These are phyloP conservation scores for Lentinula novae-zelandiae DNA, from an alignment of 1,284 basidiomycete genomes.

Conservation along the genomic window DNA sequence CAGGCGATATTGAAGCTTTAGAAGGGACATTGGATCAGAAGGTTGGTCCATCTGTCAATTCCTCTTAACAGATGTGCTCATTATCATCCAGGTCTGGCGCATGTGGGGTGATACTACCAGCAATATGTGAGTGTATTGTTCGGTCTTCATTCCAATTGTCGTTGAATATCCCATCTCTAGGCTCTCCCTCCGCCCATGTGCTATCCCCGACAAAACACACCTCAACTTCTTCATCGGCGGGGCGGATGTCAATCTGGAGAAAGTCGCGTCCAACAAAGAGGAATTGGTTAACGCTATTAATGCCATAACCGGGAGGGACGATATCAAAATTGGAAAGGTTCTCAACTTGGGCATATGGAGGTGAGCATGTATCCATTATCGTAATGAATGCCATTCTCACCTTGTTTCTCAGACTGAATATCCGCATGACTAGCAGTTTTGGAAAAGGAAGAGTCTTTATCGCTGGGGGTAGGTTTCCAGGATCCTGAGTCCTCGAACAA, in stretches of 20 bases:
- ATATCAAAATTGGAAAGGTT: conserved; percentile 12
- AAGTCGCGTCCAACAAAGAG: conserved; percentile 26
- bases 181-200: conserved; percentile 29
- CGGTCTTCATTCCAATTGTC: conserved; percentile 27
- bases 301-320: conserved; percentile 26
- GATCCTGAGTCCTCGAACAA: not conserved
- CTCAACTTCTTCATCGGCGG: conserved; percentile 32
- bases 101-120: conserved; percentile 29
- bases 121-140: conserved; percentile 28
- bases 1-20: conserved; percentile 25
- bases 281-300: conserved; percentile 27
- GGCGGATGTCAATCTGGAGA: conserved; percentile 25
- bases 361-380: not conserved
- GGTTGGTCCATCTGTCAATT: conserved; percentile 14
- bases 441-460: conserved; percentile 15
- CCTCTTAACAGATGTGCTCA: conserved; percentile 21
- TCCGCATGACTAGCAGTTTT: conserved; percentile 13
- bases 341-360: conserved; percentile 2
- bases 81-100: conserved; percentile 22
- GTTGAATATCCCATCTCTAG: conserved; percentile 26
- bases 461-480: conserved; percentile 12
- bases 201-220: conserved; percentile 24
- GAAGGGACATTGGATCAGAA: conserved; percentile 25
- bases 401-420: conserved; percentile 4
- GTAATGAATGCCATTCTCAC: too few species aligned